Evolutionary conservation across 306 rosid species (phyloP), one percentile per base, ranked within the genome.

Genomic region (Rosa lucieae): DNA sequence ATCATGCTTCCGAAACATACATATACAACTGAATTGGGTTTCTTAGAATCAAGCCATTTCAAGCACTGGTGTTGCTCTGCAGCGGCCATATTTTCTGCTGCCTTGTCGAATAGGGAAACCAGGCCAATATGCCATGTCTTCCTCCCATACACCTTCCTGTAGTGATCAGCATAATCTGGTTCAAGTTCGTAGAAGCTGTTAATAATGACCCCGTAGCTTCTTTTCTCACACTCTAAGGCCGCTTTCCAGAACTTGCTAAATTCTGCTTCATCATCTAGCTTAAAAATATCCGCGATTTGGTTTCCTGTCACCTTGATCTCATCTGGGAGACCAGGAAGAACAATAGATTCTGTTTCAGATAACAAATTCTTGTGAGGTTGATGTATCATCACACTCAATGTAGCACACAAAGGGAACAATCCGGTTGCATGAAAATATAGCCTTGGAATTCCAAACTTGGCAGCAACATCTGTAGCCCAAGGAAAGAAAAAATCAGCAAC

Each of bases 71-170:
- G 61, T 55, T 2, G 26, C 11, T 55, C 11, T 0, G 11, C 26
- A 6, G 1, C 29, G 26, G 26, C 2, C 0, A 18, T 55, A 8
- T 55, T 11, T 55, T 55, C 61, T 20, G 26, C 3, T 55, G 2
- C n/a, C 26, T 20, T 55, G 26, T 6, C 61, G 26, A 14, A 17
- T 8, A 55, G 6, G 61, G 61, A 55, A 55, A 55, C 26, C 0
- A 26, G 61, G 61, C 61, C 61, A 55, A 55, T 55, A 55, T 55
- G 61, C 61, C 61, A 55, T 20, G 61, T 55, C 61, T 55, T 55
- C 11, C 0, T 20, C 26, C 11, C 26, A 55, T 20, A 2, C 61
- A 55, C 26, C 2, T 55, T 20, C 26, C 6, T 55, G 26, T 55
- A 55, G 6, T 55, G 61, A 55, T 55, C 11, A 6, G 26, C 61